Percentiles rank a stretch among this genome's conserved stretches.
Conservation (phyloP, 306 rosid species). For the Acacia confusa region DNA sequence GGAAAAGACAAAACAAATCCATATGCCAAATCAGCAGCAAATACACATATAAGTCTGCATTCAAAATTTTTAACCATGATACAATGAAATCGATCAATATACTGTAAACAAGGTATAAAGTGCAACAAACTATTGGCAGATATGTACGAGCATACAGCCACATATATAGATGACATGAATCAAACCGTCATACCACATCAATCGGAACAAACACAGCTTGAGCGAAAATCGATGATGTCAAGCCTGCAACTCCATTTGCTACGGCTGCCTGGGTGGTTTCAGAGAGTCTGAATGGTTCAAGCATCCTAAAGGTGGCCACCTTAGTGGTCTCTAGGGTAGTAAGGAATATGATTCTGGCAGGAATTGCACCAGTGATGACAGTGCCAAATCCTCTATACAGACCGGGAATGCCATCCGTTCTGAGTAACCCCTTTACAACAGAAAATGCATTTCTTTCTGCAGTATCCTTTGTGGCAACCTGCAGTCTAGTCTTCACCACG, state of each 20-base stretch:
- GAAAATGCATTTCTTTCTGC: slow-evolving; percentile 71
- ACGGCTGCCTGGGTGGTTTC: slow-evolving; percentile 81
- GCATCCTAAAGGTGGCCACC: slow-evolving; percentile 63
- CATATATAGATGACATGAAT: slow-evolving; percentile 6
- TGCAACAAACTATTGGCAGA: not conserved
- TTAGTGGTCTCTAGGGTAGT: slow-evolving; percentile 83
- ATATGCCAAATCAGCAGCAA: slow-evolving; percentile 19
- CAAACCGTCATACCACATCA: slow-evolving; percentile 68
- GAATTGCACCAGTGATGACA: slow-evolving; percentile 80
- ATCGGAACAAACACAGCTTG: slow-evolving; percentile 87
- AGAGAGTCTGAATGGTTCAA: slow-evolving; percentile 70
- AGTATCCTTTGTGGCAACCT: slow-evolving; percentile 77
- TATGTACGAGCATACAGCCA: not conserved
- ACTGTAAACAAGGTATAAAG: slow-evolving; percentile 5
- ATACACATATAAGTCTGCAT: not conserved
- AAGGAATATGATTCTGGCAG: slow-evolving; percentile 82
- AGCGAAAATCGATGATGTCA: slow-evolving; percentile 71
- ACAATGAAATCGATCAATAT: not conserved
- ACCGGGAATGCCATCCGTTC: slow-evolving; percentile 83
- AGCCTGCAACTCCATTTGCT: slow-evolving; percentile 89
- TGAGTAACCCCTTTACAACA: slow-evolving; percentile 68
- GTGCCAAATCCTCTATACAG: slow-evolving; percentile 86
- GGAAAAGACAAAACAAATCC: not conserved
- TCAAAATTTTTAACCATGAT: slow-evolving; percentile 1
- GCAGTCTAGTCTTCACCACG: slow-evolving; percentile 87